These are phyloP conservation scores for Xylaria bambusicola DNA, from an alignment of 495 filamentous ascomycete genomes.

Conservation along the genomic window DNA sequence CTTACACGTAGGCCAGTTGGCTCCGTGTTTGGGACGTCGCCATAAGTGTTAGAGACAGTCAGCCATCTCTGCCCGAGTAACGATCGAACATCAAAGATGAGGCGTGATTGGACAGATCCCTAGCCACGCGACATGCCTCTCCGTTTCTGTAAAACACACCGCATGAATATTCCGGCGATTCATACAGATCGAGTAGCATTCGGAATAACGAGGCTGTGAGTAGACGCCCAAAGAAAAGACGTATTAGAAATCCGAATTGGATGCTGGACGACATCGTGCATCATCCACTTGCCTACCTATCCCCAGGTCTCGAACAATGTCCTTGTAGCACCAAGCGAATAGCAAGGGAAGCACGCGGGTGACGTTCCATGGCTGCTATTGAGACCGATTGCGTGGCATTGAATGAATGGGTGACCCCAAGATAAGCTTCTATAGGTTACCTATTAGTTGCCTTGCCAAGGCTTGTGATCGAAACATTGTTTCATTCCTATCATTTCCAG, in stretches of 20 bases:
- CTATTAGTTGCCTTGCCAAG: background rate
- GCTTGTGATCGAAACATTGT: background rate
- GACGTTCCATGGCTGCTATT: background rate
- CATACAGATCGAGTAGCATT: conserved; percentile 3
- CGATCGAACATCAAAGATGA: background rate
- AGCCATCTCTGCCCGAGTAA: conserved; percentile 4
- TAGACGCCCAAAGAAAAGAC: background rate
- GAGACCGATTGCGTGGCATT: background rate
- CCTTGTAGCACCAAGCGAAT: background rate
- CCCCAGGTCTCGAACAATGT: background rate
- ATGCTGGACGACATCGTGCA: no score
- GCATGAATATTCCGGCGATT: no score
- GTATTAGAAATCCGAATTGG: conserved; percentile 4
- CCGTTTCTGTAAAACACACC: background rate
- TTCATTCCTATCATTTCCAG: background rate
- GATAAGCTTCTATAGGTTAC: background rate
- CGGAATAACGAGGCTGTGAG: background rate
- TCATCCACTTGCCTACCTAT: background rate
- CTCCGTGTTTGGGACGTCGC: no score
- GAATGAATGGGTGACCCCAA: background rate
- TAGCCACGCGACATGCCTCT: conserved; percentile 4
- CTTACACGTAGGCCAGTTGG: background rate
- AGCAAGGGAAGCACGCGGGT: conserved; percentile 2
- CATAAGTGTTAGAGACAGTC: background rate
- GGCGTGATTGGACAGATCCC: conserved; percentile 5